Percentiles rank a stretch among this genome's conserved stretches.
Evolutionary conservation across 164 flowering plant species (phyloP).

Genomic region (Umbellularia californica): DNA sequence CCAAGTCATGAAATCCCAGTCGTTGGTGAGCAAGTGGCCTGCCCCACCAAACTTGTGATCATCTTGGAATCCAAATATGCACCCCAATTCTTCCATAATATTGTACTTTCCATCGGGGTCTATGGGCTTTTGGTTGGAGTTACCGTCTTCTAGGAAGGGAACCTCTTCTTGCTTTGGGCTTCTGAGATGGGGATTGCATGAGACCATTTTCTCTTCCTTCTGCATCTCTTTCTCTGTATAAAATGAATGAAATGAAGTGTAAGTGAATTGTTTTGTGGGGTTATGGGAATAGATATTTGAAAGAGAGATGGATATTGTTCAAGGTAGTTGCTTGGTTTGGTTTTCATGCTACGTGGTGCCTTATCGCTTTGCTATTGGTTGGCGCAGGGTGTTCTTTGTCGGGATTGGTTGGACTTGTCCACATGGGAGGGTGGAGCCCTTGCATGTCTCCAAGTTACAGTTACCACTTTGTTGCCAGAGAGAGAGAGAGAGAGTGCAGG

Average conservation of each 20-base stretch:
- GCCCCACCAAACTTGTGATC: slow-evolving; percentile 19
- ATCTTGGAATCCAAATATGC: slow-evolving; percentile 30
- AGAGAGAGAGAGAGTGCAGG: too few relatives aligned
- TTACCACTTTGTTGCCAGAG: too few relatives aligned
- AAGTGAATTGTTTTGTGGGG: too few relatives aligned
- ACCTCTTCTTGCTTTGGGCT: slow-evolving; percentile 46
- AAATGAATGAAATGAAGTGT: background rate
- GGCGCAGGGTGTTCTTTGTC: slow-evolving; percentile 3
- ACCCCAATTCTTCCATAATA: slow-evolving; percentile 33
- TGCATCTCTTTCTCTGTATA: slow-evolving; percentile 5
- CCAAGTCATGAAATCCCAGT: slow-evolving; percentile 40
- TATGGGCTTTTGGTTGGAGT: too few relatives aligned
- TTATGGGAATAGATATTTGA: background rate
- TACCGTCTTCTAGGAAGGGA: slow-evolving; percentile 20
- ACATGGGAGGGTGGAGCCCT: background rate
- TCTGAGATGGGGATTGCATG: slow-evolving; percentile 21
- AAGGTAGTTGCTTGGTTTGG: background rate
- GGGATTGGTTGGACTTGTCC: slow-evolving; percentile 6
- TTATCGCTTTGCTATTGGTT: slow-evolving; percentile 38
- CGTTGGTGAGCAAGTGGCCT: slow-evolving; percentile 6
- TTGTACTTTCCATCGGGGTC: slow-evolving; percentile 11
- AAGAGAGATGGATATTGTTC: slow-evolving; percentile 16
- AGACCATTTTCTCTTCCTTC: slow-evolving; percentile 19
- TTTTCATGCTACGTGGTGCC: slow-evolving; percentile 30
- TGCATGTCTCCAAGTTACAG: too few relatives aligned